Conservation (phyloP, 2,329 filamentous ascomycete genomes). For the Ascochyta pisi region DNA sequence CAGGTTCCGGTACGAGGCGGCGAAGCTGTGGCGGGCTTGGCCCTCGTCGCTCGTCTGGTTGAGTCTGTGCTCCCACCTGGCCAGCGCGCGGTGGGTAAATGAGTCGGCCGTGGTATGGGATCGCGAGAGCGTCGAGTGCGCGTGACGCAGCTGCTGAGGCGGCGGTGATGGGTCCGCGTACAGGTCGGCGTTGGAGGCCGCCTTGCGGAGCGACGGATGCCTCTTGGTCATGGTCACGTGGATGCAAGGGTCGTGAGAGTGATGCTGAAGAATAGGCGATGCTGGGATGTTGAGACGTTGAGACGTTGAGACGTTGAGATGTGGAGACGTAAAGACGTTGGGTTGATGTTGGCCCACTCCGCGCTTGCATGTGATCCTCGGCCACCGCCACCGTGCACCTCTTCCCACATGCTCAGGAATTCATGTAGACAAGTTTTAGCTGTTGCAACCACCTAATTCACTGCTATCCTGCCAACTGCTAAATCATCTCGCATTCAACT, state of each 20-base stretch:
- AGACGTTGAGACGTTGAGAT: no score
- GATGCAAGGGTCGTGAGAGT: neutral
- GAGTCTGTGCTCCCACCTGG: conserved; percentile 26
- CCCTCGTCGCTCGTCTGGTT: conserved; percentile 14
- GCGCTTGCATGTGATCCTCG: conserved; percentile 10
- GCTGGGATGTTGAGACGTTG: neutral
- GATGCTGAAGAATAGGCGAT: neutral
- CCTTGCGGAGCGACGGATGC: conserved; percentile 45
- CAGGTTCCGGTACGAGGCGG: conserved; percentile 38
- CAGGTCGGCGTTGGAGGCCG: conserved; percentile 46
- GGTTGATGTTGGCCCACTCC: neutral
- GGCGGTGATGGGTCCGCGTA: conserved; percentile 46
- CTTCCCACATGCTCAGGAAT: neutral
- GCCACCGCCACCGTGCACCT: neutral
- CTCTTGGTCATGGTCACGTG: conserved; percentile 46
- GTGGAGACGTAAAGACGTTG: no score
- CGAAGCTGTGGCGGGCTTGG: conserved; percentile 40
- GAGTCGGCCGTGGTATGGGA: conserved; percentile 38
- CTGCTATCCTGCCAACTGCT: neutral
- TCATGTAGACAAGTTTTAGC: no score
- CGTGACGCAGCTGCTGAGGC: conserved; percentile 34
- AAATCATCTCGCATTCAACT: neutral
- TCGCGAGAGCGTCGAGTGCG: conserved; percentile 37
- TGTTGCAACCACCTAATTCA: no score
- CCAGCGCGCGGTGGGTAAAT: conserved; percentile 30